Evolutionary conservation across 306 rosid species (phyloP).

Genomic region (Echinosophora koreensis): DNA sequence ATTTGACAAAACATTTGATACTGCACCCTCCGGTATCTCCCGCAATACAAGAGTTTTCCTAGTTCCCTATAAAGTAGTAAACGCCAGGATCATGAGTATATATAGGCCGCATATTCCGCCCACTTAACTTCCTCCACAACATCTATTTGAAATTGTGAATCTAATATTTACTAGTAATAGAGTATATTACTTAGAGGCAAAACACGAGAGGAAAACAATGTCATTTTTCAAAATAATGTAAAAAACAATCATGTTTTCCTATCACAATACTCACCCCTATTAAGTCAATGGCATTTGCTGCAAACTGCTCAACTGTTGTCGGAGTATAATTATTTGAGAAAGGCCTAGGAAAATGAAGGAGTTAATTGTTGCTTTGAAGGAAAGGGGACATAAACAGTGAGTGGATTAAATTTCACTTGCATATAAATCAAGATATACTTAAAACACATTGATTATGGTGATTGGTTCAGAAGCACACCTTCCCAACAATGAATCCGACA

Average conservation of each 20-base stretch:
- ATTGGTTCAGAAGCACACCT: conserved; percentile 67
- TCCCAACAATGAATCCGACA: conserved; percentile 77
- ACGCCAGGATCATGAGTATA: conserved; percentile 46
- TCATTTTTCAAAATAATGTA: conserved; percentile 33
- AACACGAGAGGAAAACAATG: conserved; percentile 9
- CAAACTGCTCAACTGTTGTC: conserved; percentile 68
- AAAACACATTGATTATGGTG: conserved; percentile 35
- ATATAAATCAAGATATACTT: conserved; percentile 30
- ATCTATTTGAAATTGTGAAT: conserved; percentile 31
- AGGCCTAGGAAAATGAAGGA: conserved; percentile 61
- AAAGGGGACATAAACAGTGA: conserved; percentile 44
- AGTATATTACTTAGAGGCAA: conserved; percentile 30
- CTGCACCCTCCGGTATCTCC: conserved; percentile 87
- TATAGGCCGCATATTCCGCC: conserved; percentile 35
- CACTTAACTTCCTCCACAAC: conserved; percentile 31
- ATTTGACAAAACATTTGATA: conserved; percentile 57
- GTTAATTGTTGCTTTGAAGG: conserved; percentile 46
- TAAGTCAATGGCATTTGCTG: conserved; percentile 69
- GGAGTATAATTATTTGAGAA: conserved; percentile 67
- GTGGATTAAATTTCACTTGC: conserved; percentile 12
- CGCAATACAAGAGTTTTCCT: conserved; percentile 82
- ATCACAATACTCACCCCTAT: conserved; percentile 72
- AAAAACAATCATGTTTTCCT: conserved; percentile 35
- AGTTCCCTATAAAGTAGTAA: conserved; percentile 60
- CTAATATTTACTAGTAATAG: conserved; percentile 13